Evolutionary conservation across 805 yeast genomes (phyloP), one percentile per base, ranked within the genome.

Genomic region (Saccharomycopsis amapae): DNA sequence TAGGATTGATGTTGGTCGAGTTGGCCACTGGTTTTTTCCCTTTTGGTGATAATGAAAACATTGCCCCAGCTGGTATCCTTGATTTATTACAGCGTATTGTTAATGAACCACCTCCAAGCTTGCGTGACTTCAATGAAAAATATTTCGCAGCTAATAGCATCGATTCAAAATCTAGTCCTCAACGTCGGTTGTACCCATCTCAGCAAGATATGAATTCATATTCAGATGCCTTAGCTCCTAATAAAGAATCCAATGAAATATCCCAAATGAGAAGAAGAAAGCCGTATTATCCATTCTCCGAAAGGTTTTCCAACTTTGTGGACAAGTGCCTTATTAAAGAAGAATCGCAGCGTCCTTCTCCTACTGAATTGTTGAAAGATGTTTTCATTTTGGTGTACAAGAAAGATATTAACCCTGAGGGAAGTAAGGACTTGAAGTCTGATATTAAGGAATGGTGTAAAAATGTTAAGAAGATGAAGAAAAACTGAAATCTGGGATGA

Each of bases 21-120:
- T 68, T 93, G 43, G 90, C 96, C 1, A 77, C 85, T 2, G 97
- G 97, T 0, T 71, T 71, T 44, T 81, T 83, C 55, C 93, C 96
- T 2, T 80, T 89, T 69, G 74, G 76, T 19, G 80, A 77, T 50
- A 73, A 72, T 23, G 73, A 71, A 4, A 56, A 58, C 5, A 55
- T 42, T 57, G 66, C 72, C 6, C 94, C 95, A 2, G 83, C 85
- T 56, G 95, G 96, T 1, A 90, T 93, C 37, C 69, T 93, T 53
- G 98, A 93, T 58, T 69, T 93, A 17, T 63, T 93, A 45, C 97
- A 93, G 65, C 68, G 96, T 56, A 89, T 93, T 36, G 98, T 93
- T 20, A 86, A 89, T 58, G 98, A 93, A 61, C 80, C 79, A 2
- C 88, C 97, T 0, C 98, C 98, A 9, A 67, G 73, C 1, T 69